Evolutionary conservation across 2,329 filamentous ascomycete genomes (phyloP), one percentile per base, ranked within the genome.

Genomic region (Nemania sp.): DNA sequence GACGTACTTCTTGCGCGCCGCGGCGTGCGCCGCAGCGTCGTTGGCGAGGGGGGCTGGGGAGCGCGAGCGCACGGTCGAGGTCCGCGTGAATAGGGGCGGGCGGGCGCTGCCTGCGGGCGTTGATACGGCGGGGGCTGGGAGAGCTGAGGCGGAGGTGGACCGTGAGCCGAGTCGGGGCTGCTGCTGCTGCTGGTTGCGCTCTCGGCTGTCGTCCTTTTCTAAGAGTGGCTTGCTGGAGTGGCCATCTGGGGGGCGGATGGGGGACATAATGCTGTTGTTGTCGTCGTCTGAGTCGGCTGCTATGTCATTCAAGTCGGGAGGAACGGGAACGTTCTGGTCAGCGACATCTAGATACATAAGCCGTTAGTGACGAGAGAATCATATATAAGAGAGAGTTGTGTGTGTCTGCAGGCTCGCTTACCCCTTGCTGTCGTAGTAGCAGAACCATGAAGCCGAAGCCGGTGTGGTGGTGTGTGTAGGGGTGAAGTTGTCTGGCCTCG

Each of bases 1-100:
- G 26, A 92, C 91, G 81, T 99, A 98, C 81, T 93, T 93, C 77
- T 89, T 91, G 77, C 88, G 88, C 41, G 93, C 94, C 51, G 90
- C 90, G 68, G 86, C 81, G 71, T 87, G 87, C 20, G 89, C 86
- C 73, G 87, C 84, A 1, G 85, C 83, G 67, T 89, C 87, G 2
- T 84, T 83, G 67, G 89, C 87, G n/a, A 93, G 92, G 77, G 92
- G 94, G 67, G 89, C 87, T 18, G 93, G 92, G 77, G 92, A 94
- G 74, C 89, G 86, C 77, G 93, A 94, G 76, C 92, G 89, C 81
- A 97, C 90, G 13, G 91, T 91, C 49, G 90, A 91, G 64, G 88
- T 84, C 64, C 88, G 85, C 51, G 83, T 82, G 69, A 87, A 80
- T 26, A 76, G 73, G 18, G 82, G 80, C 53, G 79, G 76, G 32